phyloP scores from a whole-genome alignment of 202 grass and related monocot species.

The Cymbopogon flexuosus region DNA sequence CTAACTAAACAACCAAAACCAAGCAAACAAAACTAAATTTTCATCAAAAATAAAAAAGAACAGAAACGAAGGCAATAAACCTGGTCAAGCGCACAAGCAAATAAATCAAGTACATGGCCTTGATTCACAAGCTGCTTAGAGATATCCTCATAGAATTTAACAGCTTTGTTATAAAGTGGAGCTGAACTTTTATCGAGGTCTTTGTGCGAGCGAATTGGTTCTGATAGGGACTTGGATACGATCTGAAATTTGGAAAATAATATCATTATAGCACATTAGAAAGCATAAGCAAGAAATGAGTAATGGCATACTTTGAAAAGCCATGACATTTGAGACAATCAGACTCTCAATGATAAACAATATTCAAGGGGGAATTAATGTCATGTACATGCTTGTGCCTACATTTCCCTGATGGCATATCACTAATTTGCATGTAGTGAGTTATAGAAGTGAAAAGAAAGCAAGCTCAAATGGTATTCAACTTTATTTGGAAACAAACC shows the following conservation, averaged over 20 bases:
- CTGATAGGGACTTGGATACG: slow-evolving; percentile 69
- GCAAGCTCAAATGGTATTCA: not conserved
- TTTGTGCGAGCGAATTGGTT: slow-evolving; percentile 93
- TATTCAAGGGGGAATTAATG: no score
- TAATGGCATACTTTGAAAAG: not conserved
- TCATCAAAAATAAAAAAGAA: not conserved
- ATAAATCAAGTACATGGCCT: slow-evolving; percentile 89
- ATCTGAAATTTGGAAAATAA: slow-evolving; percentile 59
- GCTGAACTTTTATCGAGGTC: slow-evolving; percentile 71
- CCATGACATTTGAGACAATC: no score
- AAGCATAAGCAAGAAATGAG: not conserved
- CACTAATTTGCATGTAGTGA: no score
- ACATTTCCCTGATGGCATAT: no score
- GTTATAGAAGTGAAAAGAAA: no score
- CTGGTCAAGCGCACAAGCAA: slow-evolving; percentile 83
- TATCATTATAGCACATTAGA: not conserved
- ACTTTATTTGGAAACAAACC: not conserved
- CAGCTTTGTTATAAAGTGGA: slow-evolving; percentile 67
- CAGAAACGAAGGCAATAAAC: slow-evolving; percentile 33
- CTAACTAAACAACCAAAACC: not conserved
- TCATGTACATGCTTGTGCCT: no score
- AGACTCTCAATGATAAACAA: no score
- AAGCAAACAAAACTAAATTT: slow-evolving; percentile 2
- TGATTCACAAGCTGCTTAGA: slow-evolving; percentile 87
- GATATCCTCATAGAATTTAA: slow-evolving; percentile 76